Conservation (phyloP, 2,329 filamentous ascomycete species). For the Penicillium occitanis region DNA sequence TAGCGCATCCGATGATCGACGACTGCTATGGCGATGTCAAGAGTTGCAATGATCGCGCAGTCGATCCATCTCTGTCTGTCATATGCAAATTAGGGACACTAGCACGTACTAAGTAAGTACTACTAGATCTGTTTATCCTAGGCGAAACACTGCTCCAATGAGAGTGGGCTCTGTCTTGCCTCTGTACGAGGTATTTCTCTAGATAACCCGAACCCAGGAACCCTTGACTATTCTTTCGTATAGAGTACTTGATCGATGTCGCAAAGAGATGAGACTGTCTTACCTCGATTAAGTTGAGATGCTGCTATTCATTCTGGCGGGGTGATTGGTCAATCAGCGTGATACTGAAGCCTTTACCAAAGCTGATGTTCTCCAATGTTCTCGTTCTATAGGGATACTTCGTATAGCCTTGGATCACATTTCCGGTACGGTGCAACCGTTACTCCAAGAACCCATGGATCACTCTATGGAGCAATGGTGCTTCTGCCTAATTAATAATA, state of each 20-base stretch:
- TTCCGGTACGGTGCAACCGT: background rate
- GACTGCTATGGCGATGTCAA: background rate
- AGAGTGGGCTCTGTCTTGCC: background rate
- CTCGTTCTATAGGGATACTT: background rate
- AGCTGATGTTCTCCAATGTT: background rate
- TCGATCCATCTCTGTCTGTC: conserved; percentile 1
- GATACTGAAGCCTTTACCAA: background rate
- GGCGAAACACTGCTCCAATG: background rate
- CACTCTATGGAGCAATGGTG: background rate
- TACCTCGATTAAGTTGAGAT: background rate
- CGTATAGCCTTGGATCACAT: background rate
- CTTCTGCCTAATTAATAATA: background rate
- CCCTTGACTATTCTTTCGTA: background rate
- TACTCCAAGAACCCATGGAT: background rate
- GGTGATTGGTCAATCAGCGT: background rate
- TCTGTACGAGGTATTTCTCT: background rate
- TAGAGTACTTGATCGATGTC: background rate
- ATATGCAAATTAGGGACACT: background rate
- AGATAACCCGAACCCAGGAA: background rate
- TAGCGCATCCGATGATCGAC: conserved; percentile 7
- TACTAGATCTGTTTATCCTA: background rate
- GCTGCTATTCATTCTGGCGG: background rate
- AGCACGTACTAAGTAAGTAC: conserved; percentile 1
- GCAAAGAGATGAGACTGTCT: background rate
- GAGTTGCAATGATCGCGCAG: background rate